A percentile compares a stretch with the other conserved stretches of the same genome.
phyloP scores from a whole-genome alignment of 495 filamentous ascomycete species.

The Penicillium samsonianum region DNA sequence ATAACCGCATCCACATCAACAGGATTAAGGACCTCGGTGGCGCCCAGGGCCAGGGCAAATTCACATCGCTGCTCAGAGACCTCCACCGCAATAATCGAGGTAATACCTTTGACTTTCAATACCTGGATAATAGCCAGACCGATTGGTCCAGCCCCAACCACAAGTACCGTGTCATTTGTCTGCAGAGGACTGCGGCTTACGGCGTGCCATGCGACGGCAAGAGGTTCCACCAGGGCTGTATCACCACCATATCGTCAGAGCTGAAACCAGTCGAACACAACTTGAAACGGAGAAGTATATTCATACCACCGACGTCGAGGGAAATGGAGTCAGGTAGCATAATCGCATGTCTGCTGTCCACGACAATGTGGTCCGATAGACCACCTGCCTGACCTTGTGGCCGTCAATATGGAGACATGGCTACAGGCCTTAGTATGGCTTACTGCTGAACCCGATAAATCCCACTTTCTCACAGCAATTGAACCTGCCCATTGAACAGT shows the following conservation, averaged over 20 bases:
- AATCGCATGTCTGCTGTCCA: conserved; percentile 35
- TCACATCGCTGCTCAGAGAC: conserved; percentile 21
- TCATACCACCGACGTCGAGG: conserved; percentile 32
- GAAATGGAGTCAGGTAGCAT: conserved; percentile 27
- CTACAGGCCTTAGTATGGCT: conserved; percentile 7
- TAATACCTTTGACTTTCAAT: conserved; percentile 49
- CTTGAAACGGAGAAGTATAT: conserved; percentile 20
- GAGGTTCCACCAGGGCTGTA: conserved; percentile 59
- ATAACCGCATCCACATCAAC: conserved; percentile 22
- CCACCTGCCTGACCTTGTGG: conserved; percentile 48
- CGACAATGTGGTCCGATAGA: conserved; percentile 56
- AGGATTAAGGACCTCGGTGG: conserved; percentile 26
- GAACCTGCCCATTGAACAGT: conserved; percentile 50
- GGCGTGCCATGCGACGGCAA: conserved; percentile 68
- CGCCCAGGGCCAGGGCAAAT: conserved; percentile 25
- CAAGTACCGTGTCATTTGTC: conserved; percentile 48
- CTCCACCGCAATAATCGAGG: conserved; percentile 55
- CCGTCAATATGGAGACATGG: neutral
- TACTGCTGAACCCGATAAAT: conserved; percentile 60
- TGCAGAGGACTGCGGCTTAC: conserved; percentile 56
- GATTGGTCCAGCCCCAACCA: conserved; percentile 64
- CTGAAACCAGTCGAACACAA: conserved; percentile 7
- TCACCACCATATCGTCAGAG: neutral
- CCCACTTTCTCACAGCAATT: conserved; percentile 61
- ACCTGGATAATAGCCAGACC: conserved; percentile 62